Percentiles rank a stretch among this genome's conserved stretches.
phyloP scores from a whole-genome alignment of 2,329 filamentous ascomycete species.

The Ceratocystiopsis sp. region DNA sequence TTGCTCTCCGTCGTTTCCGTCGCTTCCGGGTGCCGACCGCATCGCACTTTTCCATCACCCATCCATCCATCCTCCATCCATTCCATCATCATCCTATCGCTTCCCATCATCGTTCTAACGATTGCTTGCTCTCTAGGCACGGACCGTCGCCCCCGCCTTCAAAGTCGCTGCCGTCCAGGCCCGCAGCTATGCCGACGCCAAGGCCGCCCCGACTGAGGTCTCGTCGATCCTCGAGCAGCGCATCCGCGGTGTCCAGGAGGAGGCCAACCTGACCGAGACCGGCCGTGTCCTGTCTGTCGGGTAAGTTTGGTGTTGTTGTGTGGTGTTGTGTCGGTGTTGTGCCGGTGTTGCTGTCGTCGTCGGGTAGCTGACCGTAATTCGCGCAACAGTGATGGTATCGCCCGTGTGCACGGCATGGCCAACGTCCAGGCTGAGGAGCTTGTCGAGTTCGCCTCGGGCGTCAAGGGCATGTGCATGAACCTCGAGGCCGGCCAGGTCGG shows the following conservation, averaged over 20 bases:
- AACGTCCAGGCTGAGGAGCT: conserved; percentile 99
- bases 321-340: too few relatives aligned
- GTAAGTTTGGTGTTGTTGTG: conserved; percentile 42
- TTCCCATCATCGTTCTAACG: not conserved
- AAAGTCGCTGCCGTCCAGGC: conserved; percentile 33
- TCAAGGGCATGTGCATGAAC: conserved; percentile 99
- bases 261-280: conserved; percentile 91
- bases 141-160: conserved; percentile 69
- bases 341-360: too few relatives aligned
- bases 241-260: conserved; percentile 96
- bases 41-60: too few relatives aligned
- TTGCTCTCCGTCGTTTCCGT: too few relatives aligned
- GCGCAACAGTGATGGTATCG: conserved; percentile 96
- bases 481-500: conserved; percentile 99
- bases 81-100: too few relatives aligned
- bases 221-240: conserved; percentile 98
- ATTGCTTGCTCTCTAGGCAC: conserved; percentile 37
- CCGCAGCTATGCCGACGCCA: conserved; percentile 86
- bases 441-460: conserved; percentile 98
- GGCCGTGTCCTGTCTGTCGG: conserved; percentile 96
- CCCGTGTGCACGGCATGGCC: conserved; percentile 98
- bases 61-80: too few relatives aligned
- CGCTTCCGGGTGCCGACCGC: too few relatives aligned
- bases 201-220: conserved; percentile 93
- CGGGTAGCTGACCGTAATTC: conserved; percentile 13